Base-by-base conservation (phyloP, 108 stramenopile genomes). In the Ochromonas danica region DNA sequence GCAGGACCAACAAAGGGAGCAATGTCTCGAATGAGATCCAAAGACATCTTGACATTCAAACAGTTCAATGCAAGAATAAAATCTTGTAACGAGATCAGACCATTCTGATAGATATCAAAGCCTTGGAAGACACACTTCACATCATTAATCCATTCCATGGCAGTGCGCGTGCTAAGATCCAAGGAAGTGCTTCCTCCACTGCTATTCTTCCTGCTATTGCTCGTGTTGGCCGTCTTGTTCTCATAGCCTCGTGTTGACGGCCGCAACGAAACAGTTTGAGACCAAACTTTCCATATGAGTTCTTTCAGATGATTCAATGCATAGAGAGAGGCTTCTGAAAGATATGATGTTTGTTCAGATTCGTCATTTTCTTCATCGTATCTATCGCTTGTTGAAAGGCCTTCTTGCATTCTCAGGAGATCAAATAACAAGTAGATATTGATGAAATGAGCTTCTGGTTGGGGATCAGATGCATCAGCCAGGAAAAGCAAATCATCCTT, bases 401-500 rank as follows among this genome's bases (percentile, higher is more conserved):
- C 40, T 17, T 70, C 14, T 70, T 70, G 67, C 67, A 38, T 70
- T 28, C 6, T 3, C 31, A 57, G 22, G 72, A 17, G 10, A 31
- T 75, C 72, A 10, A 28, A 75, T 14, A 75, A 42, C n/a, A 75
- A 10, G 31, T 60, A 6, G 25, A 6, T 6, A 42, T 33, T 17
- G 28, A 75, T 60, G 51, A 14, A 36, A 33, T 33, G 14, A 10
- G 72, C 72, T 17, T 27, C 17, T 3, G 72, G 72, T 3, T 75
- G 10, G 10, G 72, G 72, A 36, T 75, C 72, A 36, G 72, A 42
- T 6, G 43, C 72, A 75, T 75, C 72, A 36, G 40, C 36, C 31
- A 75, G 31, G 17, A 42, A 39, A 6, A 41, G 31, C 6, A 75
- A 41, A 3, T 75, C 72, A 14, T 75, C 72, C 25, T 75, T 27